phyloP scores from a whole-genome alignment of 768 basidiomycete genomes.

The Mycena haematopus region DNA sequence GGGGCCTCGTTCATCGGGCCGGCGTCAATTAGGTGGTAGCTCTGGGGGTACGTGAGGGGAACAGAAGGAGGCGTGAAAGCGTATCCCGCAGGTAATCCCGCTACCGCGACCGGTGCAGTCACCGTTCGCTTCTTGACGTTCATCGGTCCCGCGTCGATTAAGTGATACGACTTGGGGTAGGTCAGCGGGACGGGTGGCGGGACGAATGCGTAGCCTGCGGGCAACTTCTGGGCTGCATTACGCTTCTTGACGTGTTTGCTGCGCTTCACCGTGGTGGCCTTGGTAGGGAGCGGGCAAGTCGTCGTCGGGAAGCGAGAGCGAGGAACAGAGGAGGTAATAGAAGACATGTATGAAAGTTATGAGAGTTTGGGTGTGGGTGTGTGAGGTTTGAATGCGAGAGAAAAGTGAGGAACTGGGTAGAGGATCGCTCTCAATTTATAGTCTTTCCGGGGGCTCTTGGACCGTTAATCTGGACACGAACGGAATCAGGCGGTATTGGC shows the following conservation, averaged over 20 bases:
- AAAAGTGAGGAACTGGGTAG: too few species aligned
- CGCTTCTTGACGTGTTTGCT: background rate
- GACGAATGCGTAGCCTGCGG: conserved; percentile 14
- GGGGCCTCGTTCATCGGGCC: too few species aligned
- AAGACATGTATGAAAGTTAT: background rate
- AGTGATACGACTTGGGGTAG: conserved; percentile 6
- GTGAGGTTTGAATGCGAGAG: too few species aligned
- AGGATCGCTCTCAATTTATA: too few species aligned
- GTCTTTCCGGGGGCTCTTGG: too few species aligned
- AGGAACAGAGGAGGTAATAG: background rate
- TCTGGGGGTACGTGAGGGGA: too few species aligned
- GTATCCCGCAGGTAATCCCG: conserved; percentile 8
- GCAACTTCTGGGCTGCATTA: background rate
- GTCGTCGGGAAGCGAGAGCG: background rate
- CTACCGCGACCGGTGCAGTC: too few species aligned
- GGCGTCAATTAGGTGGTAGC: too few species aligned
- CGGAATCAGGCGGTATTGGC: too few species aligned
- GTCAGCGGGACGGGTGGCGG: conserved; percentile 4
- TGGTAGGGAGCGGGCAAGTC: background rate
- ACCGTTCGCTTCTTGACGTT: conserved; percentile 5
- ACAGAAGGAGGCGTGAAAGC: background rate
- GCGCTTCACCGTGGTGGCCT: background rate
- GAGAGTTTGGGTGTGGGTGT: too few species aligned
- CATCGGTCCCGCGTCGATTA: conserved; percentile 13
- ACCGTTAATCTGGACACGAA: too few species aligned